Evolutionary conservation across 2,329 filamentous ascomycete genomes (phyloP), one percentile per base, ranked within the genome.

Genomic region (Colletotrichum orchidophilum): DNA sequence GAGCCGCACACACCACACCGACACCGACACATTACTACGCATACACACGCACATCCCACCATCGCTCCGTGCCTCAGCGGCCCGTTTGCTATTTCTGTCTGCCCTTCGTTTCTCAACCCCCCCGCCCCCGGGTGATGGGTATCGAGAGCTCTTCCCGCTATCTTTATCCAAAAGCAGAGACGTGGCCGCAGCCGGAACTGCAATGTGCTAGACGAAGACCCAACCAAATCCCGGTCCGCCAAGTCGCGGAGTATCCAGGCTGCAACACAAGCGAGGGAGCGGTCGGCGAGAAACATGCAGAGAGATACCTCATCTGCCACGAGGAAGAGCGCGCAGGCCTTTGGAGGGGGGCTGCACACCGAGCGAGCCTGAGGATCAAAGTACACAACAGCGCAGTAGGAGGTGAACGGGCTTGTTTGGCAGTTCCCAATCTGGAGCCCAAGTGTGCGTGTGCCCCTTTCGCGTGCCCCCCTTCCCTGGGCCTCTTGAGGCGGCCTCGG

Each of bases 31-130:
- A 53, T 33, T 29, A 8, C 18, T 58, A 27, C 39, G 26, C 62
- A 65, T 39, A 50, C 21, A 24, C n/a, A 33, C 39, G 49, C 31
- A 53, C 9, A 63, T 29, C 39, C 29, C 21, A 27, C 18, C n/a
- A 62, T 26, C n/a, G 21, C 46, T 31, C 62, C 26, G 50, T 67
- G 67, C 55, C 57, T 52, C 64, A 58, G 52, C 63, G 57, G 63
- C 55, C 67, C 63, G 67, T 31, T 63, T 66, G 55, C 63, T 71
- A 70, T 70, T 70, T 26, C 35, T 50, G 55, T 27, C 3, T 24
- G 13, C n/a, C 29, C 13, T 3, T 33, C 33, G 55, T 57, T 55
- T 49, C 29, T 65, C 66, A 64, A 54, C 60, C 62, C 35, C 35
- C 49, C 55, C 63, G 61, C 49, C 63, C 62, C 49, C 39, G 57